Evolutionary conservation across 2,329 filamentous ascomycete species (phyloP).

Genomic region (Drechmeria coniospora): DNA sequence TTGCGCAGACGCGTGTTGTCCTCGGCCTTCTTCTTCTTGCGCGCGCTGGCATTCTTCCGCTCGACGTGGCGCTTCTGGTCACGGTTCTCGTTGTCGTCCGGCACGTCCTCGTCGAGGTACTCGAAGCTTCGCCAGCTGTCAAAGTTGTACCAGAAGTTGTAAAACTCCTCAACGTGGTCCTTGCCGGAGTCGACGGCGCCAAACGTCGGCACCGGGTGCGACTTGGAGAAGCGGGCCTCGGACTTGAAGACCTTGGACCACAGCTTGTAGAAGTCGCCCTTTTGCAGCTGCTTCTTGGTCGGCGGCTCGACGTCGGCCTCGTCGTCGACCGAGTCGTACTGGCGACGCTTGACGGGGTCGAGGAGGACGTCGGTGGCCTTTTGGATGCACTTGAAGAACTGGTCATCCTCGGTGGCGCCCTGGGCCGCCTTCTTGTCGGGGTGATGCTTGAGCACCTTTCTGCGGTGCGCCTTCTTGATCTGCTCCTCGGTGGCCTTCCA

Average conservation of each 20-base stretch:
- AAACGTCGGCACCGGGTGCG: conserved; percentile 73
- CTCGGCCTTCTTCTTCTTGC: conserved; percentile 99
- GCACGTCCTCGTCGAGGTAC: conserved; percentile 97
- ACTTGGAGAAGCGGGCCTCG: conserved; percentile 85
- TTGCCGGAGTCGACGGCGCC: conserved; percentile 73
- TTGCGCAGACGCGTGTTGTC: conserved; percentile 83
- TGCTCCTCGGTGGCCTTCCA: conserved; percentile 90
- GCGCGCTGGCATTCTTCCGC: conserved; percentile 93
- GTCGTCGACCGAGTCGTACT: conserved; percentile 95
- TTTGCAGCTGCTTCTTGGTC: conserved; percentile 74
- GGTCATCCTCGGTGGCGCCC: conserved; percentile 79
- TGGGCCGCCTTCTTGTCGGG: conserved; percentile 96
- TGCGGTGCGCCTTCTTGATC: conserved; percentile 97
- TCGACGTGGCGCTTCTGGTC: conserved; percentile 98
- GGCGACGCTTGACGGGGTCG: conserved; percentile 80
- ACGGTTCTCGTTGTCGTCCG: conserved; percentile 96
- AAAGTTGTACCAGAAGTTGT: conserved; percentile 99
- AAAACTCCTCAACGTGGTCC: conserved; percentile 86
- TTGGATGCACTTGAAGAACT: conserved; percentile 99
- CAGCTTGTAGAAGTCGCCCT: conserved; percentile 87
- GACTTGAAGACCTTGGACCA: conserved; percentile 84
- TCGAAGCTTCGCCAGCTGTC: conserved; percentile 97
- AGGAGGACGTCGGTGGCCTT: conserved; percentile 89
- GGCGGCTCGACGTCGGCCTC: conserved; percentile 84
- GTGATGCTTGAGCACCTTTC: conserved; percentile 98